Percentiles rank a stretch among this genome's conserved stretches.
These are phyloP conservation scores for Blastobotrys chiropterorum DNA, from an alignment of 805 yeast genomes.

Conservation along the genomic window DNA sequence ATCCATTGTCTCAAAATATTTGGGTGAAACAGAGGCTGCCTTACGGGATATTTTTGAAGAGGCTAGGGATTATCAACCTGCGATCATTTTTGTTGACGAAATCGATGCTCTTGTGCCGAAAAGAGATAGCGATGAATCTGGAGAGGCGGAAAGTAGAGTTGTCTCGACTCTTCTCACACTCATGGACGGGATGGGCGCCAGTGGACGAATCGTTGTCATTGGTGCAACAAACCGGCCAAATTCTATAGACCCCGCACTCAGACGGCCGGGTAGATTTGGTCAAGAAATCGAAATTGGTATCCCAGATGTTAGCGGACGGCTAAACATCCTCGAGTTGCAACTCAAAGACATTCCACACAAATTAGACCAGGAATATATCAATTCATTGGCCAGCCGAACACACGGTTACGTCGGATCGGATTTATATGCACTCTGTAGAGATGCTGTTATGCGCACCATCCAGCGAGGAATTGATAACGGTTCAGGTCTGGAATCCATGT, in stretches of 20 bases:
- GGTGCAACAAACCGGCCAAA: conserved; percentile 93
- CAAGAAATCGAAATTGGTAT: conserved; percentile 84
- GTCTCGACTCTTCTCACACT: conserved; percentile 83
- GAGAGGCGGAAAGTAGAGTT: conserved; percentile 85
- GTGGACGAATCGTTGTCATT: conserved; percentile 92
- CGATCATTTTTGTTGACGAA: conserved; percentile 86
- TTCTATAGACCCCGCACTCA: conserved; percentile 77
- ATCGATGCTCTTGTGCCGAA: conserved; percentile 88
- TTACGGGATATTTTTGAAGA: conserved; percentile 78
- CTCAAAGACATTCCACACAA: conserved; percentile 54
- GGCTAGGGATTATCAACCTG: conserved; percentile 80
- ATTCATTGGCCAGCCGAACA: conserved; percentile 63
- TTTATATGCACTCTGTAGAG: conserved; percentile 78
- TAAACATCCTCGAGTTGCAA: conserved; percentile 62
- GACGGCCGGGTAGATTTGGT: conserved; percentile 82
- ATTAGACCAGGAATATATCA: conserved; percentile 50
- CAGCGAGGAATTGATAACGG: conserved; percentile 44
- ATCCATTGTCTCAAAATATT: conserved; percentile 81
- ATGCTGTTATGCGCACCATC: conserved; percentile 79
- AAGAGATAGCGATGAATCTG: conserved; percentile 75
- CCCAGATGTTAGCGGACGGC: conserved; percentile 79
- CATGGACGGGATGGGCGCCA: conserved; percentile 99
- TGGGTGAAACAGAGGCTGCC: conserved; percentile 90
- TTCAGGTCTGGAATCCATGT: conserved; percentile 32
- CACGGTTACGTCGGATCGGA: conserved; percentile 99